A percentile compares a stretch with the other conserved stretches of the same genome.
phyloP scores from a whole-genome alignment of 441 rosid genomes.

The Francoa sonchifolia region DNA sequence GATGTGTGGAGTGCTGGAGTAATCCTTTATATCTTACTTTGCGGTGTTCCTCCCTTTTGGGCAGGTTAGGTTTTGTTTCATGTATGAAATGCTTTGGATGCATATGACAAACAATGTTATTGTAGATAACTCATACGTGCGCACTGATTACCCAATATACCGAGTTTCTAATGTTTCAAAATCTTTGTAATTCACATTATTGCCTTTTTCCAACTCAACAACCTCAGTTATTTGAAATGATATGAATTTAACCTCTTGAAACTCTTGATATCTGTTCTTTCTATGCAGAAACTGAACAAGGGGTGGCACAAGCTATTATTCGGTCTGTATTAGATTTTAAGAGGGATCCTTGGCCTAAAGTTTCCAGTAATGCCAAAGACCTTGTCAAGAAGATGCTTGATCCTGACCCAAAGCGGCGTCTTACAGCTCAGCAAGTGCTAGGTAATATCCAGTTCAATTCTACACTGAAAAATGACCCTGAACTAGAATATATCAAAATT shows the following conservation, averaged over 20 bases:
- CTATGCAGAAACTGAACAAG: slow-evolving; percentile 64
- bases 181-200: no score
- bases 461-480: no score
- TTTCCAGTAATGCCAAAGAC: slow-evolving; percentile 53
- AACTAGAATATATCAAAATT: slow-evolving; percentile 3
- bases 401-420: slow-evolving; percentile 52
- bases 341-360: slow-evolving; percentile 78
- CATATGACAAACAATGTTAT: no score
- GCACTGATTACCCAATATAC: no score
- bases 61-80: slow-evolving; percentile 36
- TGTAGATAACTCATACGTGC: no score
- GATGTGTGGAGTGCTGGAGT: slow-evolving; percentile 82
- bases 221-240: background rate
- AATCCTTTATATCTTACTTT: slow-evolving; percentile 60
- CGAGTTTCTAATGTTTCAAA: no score
- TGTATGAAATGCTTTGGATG: background rate
- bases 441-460: no score
- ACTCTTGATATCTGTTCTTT: no score
- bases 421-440: slow-evolving; percentile 63
- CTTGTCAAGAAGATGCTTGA: slow-evolving; percentile 63
- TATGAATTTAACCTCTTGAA: background rate
- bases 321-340: slow-evolving; percentile 47
- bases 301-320: slow-evolving; percentile 63
- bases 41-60: slow-evolving; percentile 72
- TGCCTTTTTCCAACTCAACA: no score